These are phyloP conservation scores for Kwoniella botswanensis DNA, from an alignment of 768 basidiomycete species.

Conservation along the genomic window DNA sequence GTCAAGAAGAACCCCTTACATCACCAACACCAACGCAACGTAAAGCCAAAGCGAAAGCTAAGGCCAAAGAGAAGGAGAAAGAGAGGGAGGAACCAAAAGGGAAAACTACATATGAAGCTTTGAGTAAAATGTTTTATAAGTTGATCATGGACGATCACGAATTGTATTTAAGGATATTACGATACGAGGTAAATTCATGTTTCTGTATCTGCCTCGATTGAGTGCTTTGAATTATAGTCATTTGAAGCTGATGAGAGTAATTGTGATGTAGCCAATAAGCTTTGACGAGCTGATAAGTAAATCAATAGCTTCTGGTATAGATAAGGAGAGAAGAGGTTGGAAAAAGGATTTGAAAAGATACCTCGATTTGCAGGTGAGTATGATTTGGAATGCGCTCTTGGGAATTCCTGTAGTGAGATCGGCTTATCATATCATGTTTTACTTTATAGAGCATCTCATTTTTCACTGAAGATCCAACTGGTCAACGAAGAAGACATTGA, in stretches of 20 bases:
- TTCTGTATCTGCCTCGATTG: no score
- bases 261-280: slow-evolving; percentile 38
- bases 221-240: no score
- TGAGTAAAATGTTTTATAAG: slow-evolving; percentile 34
- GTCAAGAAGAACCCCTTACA: slow-evolving; percentile 7
- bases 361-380: slow-evolving; percentile 46
- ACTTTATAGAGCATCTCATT: slow-evolving; percentile 40
- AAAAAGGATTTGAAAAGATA: slow-evolving; percentile 42
- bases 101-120: slow-evolving; percentile 9
- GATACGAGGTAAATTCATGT: slow-evolving; percentile 44
- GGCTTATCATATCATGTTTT: no score
- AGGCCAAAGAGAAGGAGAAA: slow-evolving; percentile 9
- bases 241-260: no score
- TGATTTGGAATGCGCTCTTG: neutral
- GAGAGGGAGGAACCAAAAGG: slow-evolving; percentile 11
- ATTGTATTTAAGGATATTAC: slow-evolving; percentile 41
- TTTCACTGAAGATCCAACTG: slow-evolving; percentile 44
- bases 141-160: slow-evolving; percentile 44
- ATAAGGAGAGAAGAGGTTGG: slow-evolving; percentile 35
- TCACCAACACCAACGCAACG: neutral
- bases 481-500: slow-evolving; percentile 37
- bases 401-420: no score
- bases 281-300: slow-evolving; percentile 50
- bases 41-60: no score
- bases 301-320: slow-evolving; percentile 34